Conservation (phyloP, 345 rosid genomes). For the Eucalyptus albens region DNA sequence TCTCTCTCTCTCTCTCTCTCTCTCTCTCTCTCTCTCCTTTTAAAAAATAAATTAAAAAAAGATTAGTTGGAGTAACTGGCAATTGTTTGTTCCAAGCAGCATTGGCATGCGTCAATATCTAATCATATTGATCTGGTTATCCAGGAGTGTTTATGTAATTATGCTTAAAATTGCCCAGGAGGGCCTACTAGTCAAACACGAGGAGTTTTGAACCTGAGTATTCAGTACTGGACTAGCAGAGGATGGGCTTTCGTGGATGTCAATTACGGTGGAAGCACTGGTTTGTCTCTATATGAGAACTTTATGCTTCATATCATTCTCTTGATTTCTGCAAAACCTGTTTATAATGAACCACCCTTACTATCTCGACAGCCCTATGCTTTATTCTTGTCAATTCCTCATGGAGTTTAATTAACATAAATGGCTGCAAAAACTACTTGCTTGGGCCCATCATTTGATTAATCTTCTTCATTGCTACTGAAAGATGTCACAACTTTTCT, state of each 20-base stretch:
- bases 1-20: not conserved
- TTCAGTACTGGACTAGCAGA: constrained; percentile 96
- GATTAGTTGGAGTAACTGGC: not conserved
- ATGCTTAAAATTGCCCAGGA: constrained; percentile 27
- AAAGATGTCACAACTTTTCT: not conserved
- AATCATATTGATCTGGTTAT: not conserved
- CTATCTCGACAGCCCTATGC: not conserved
- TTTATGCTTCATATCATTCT: not conserved
- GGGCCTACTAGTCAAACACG: constrained; percentile 83
- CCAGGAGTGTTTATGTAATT: not conserved
- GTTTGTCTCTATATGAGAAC: constrained; percentile 22
- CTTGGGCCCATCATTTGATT: not conserved
- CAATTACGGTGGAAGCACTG: constrained; percentile 98
- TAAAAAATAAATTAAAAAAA: not conserved
- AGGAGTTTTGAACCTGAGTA: constrained; percentile 57
- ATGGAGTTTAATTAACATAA: not conserved
- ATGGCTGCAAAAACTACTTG: not conserved
- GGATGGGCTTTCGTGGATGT: constrained; percentile 99
- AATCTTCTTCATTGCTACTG: not conserved
- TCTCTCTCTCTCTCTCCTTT: not conserved
- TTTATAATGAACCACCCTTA: not conserved
- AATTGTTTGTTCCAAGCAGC: not conserved
- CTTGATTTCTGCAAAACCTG: not conserved
- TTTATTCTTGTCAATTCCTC: not conserved
- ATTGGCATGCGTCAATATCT: not conserved